phyloP scores from a whole-genome alignment of 2,329 filamentous ascomycete species.

The Cladosporium sp. region DNA sequence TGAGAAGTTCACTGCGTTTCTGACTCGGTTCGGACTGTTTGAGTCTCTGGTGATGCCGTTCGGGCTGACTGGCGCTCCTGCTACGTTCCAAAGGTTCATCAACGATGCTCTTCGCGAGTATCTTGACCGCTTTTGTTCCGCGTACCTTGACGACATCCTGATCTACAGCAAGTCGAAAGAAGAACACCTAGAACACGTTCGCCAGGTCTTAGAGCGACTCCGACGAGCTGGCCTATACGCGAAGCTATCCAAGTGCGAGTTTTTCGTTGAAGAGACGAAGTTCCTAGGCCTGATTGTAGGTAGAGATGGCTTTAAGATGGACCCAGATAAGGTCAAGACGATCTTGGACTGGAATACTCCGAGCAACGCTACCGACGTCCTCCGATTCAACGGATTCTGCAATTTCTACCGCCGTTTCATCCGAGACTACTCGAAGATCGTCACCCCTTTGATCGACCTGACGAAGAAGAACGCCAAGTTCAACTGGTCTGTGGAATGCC shows the following conservation, averaged over 20 bases:
- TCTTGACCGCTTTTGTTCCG: slow-evolving; percentile 28
- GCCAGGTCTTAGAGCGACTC: slow-evolving; percentile 3
- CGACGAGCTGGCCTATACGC: slow-evolving; percentile 11
- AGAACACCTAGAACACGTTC: slow-evolving; percentile 9
- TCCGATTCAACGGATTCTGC: neutral
- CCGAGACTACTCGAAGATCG: slow-evolving; percentile 4
- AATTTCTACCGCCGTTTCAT: slow-evolving; percentile 4
- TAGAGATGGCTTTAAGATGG: slow-evolving; percentile 27
- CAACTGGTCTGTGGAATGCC: neutral
- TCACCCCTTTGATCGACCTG: neutral
- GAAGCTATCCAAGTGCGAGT: slow-evolving; percentile 30
- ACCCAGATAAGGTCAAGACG: slow-evolving; percentile 6
- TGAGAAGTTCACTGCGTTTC: slow-evolving; percentile 28
- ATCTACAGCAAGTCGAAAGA: slow-evolving; percentile 23
- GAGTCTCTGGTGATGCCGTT: slow-evolving; percentile 39
- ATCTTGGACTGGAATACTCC: neutral
- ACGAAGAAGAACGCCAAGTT: neutral
- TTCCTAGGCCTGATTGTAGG: slow-evolving; percentile 31
- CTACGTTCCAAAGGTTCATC: slow-evolving; percentile 13
- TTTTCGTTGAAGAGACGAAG: slow-evolving; percentile 32
- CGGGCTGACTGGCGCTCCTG: slow-evolving; percentile 17
- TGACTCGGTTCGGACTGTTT: slow-evolving; percentile 36
- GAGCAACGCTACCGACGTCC: neutral
- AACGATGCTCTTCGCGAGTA: slow-evolving; percentile 27
- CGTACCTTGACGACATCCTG: slow-evolving; percentile 30